phyloP scores from a whole-genome alignment of 306 rosid genomes.

The Amphicarpaea edgeworthii region DNA sequence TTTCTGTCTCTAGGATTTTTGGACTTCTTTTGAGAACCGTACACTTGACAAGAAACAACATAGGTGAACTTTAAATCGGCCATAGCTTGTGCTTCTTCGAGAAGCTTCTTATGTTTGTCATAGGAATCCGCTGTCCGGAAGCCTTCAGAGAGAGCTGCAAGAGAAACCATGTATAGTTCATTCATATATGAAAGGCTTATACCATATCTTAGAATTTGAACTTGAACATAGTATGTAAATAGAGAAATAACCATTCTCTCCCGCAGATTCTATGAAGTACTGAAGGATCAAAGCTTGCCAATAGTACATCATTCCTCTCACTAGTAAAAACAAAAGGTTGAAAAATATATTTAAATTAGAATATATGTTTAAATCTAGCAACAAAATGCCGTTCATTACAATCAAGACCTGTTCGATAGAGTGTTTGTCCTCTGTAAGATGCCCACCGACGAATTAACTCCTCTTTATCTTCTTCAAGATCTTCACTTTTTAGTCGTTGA shows the following conservation, averaged over 20 bases:
- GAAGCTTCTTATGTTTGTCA: constrained; percentile 41
- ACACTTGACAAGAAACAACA: constrained; percentile 94
- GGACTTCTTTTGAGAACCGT: constrained; percentile 83
- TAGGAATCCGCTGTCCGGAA: constrained; percentile 41
- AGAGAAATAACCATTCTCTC: constrained; percentile 66
- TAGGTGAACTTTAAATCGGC: constrained; percentile 94
- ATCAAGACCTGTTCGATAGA: constrained; percentile 88
- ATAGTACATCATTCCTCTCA: constrained; percentile 99
- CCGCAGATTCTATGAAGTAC: constrained; percentile 68
- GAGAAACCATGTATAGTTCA: constrained; percentile 38
- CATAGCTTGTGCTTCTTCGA: constrained; percentile 71
- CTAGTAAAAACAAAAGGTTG: constrained; percentile 51
- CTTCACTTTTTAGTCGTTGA: constrained; percentile 52
- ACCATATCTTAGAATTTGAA: constrained; percentile 23
- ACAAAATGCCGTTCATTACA: constrained; percentile 10
- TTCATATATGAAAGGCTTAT: constrained; percentile 22
- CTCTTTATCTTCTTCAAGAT: constrained; percentile 35
- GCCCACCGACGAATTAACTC: constrained; percentile 81
- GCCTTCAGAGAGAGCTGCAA: constrained; percentile 63
- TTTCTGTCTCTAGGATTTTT: constrained; percentile 57
- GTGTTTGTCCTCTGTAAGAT: constrained; percentile 96
- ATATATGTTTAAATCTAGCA: constrained; percentile 27
- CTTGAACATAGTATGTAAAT: constrained; percentile 34
- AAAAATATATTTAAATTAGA: constrained; percentile 36
- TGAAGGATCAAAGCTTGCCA: constrained; percentile 78